Conservation (phyloP, 169 alveolate species). For the Eimeria sp. region DNA sequence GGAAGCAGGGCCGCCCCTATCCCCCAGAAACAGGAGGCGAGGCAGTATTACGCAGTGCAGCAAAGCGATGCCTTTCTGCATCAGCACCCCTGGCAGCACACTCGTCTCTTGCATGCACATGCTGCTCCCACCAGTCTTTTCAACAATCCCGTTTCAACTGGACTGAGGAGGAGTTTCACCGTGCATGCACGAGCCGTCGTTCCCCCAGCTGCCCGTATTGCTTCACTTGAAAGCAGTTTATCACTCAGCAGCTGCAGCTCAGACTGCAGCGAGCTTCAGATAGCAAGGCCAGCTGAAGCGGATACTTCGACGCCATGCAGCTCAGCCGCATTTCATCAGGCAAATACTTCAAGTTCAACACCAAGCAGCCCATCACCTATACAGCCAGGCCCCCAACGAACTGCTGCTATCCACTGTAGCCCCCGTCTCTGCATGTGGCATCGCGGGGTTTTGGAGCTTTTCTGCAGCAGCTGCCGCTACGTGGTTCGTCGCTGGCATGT, state of each 20-base stretch:
- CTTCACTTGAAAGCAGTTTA: neutral
- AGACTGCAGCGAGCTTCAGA: neutral
- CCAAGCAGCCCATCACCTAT: neutral
- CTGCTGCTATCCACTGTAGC: neutral
- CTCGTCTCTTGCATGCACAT: neutral
- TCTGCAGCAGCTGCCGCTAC: slow-evolving; percentile 93
- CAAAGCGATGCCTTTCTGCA: neutral
- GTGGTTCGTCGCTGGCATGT: slow-evolving; percentile 93
- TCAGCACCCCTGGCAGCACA: neutral
- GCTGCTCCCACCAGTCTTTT: neutral
- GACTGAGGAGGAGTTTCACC: neutral
- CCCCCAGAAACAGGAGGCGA: neutral
- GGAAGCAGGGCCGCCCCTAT: neutral
- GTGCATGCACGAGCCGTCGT: neutral
- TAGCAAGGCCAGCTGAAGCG: neutral
- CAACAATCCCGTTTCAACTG: neutral
- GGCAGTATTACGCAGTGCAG: neutral
- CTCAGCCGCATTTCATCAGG: neutral
- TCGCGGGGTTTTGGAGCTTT: slow-evolving; percentile 90
- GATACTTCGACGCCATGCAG: neutral
- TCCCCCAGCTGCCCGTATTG: neutral
- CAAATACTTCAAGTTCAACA: neutral
- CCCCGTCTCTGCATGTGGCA: slow-evolving; percentile 87
- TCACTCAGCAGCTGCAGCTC: neutral
- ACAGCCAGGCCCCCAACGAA: neutral